Percentiles rank a stretch among this genome's conserved stretches.
These are phyloP conservation scores for Symbiodinium natans DNA, from an alignment of 73 alveolate genomes.

Conservation along the genomic window DNA sequence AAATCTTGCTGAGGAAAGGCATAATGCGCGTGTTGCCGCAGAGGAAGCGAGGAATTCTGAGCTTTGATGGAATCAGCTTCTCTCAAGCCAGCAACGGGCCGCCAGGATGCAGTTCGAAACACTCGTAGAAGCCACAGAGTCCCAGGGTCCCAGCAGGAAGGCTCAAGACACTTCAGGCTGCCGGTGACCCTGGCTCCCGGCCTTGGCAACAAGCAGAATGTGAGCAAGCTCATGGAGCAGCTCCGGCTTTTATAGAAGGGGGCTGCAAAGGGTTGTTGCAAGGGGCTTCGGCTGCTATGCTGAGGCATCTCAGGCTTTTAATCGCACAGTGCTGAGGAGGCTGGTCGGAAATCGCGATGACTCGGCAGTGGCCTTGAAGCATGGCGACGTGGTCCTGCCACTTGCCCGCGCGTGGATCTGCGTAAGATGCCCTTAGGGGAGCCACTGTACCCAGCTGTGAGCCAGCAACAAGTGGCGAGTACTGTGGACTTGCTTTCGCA, in stretches of 20 bases:
- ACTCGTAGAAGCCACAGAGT: too few species aligned
- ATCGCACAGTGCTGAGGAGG: neutral
- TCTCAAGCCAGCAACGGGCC: conserved; percentile 30
- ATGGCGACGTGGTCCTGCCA: conserved; percentile 36
- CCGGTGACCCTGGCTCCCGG: neutral
- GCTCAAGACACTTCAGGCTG: neutral
- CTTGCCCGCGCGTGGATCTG: too few species aligned
- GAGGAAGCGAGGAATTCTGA: conserved; percentile 59
- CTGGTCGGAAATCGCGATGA: neutral
- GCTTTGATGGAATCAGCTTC: conserved; percentile 71
- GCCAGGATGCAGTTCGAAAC: neutral
- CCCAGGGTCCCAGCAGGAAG: neutral
- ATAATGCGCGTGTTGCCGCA: conserved; percentile 81
- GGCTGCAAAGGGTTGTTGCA: too few species aligned
- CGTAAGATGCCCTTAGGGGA: too few species aligned
- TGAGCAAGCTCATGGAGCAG: neutral
- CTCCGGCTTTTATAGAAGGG: neutral
- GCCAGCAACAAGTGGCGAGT: too few species aligned
- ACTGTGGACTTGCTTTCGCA: too few species aligned
- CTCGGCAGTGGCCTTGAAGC: conserved; percentile 46
- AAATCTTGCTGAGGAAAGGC: conserved; percentile 32
- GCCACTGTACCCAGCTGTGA: too few species aligned
- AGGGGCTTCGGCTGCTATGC: too few species aligned
- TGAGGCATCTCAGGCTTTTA: too few species aligned
- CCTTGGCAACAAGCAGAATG: neutral